Evolutionary conservation across 352 stramenopile species (phyloP).

Genomic region (Phytopythium aichiense): DNA sequence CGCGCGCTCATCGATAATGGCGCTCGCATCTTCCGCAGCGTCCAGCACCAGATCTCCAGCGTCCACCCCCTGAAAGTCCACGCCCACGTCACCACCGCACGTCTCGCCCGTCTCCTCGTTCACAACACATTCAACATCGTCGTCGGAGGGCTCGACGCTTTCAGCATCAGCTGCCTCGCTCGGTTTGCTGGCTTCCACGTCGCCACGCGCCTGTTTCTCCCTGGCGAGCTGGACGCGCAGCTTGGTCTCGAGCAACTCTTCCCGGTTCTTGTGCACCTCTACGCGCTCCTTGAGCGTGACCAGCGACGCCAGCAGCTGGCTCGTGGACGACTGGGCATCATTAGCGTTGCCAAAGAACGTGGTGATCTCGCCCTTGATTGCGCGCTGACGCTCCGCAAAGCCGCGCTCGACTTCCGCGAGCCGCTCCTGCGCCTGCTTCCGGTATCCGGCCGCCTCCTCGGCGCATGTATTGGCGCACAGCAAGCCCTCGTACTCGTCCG

Average conservation of each 20-base stretch:
- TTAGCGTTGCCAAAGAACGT: slow-evolving; percentile 36
- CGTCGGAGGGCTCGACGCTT: slow-evolving; percentile 12
- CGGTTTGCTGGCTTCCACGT: neutral
- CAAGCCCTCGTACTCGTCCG: slow-evolving; percentile 71
- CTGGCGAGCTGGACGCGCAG: slow-evolving; percentile 50
- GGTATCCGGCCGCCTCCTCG: slow-evolving; percentile 27
- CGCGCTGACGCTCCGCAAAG: slow-evolving; percentile 41
- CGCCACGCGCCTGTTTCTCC: slow-evolving; percentile 23
- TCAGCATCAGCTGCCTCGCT: neutral
- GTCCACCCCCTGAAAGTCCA: slow-evolving; percentile 30
- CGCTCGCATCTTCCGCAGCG: slow-evolving; percentile 11
- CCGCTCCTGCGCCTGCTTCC: slow-evolving; percentile 24
- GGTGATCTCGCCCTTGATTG: slow-evolving; percentile 34
- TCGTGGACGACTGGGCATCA: slow-evolving; percentile 17
- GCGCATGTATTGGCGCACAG: slow-evolving; percentile 51
- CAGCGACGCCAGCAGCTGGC: slow-evolving; percentile 37
- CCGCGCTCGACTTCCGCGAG: slow-evolving; percentile 40
- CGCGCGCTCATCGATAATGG: slow-evolving; percentile 18
- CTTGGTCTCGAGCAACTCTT: slow-evolving; percentile 59
- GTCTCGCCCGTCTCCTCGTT: slow-evolving; percentile 10
- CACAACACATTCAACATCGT: slow-evolving; percentile 5
- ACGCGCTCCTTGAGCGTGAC: slow-evolving; percentile 53
- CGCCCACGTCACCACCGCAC: slow-evolving; percentile 13
- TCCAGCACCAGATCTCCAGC: slow-evolving; percentile 17
- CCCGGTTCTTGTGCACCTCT: slow-evolving; percentile 51